These are phyloP conservation scores for Ceratocystis albifundus DNA, from an alignment of 2,329 filamentous ascomycete genomes.

Conservation along the genomic window DNA sequence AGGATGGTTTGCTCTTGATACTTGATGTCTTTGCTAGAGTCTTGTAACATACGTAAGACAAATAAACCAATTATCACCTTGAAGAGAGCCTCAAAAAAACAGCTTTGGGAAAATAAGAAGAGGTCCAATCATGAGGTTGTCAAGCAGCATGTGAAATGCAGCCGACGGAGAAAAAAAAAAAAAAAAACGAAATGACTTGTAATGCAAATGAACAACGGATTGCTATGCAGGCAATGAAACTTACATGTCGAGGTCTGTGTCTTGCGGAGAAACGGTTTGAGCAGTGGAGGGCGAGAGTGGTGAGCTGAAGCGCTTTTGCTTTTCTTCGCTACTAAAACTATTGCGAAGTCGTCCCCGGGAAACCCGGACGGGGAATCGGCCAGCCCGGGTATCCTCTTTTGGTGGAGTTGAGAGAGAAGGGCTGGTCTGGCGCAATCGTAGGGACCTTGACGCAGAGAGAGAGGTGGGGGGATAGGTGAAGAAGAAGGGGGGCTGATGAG, in stretches of 20 bases:
- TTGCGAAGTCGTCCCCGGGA: slow-evolving; percentile 15
- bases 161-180: not conserved
- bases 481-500: slow-evolving; percentile 11
- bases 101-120: not conserved
- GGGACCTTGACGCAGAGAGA: not conserved
- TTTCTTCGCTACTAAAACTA: slow-evolving; percentile 2
- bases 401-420: slow-evolving; percentile 2
- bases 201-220: not conserved
- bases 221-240: slow-evolving; percentile 2
- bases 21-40: not conserved
- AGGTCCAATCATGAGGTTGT: not conserved
- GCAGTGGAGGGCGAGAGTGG: not conserved
- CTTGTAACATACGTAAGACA: not conserved
- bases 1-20: not conserved
- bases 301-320: slow-evolving; percentile 17
- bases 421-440: slow-evolving; percentile 8
- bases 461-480: slow-evolving; percentile 3
- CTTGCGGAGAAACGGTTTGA: not conserved
- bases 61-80: not conserved
- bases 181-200: not conserved
- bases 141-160: not conserved
- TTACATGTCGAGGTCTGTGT: slow-evolving; percentile 19
- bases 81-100: too few species aligned
- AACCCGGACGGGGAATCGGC: slow-evolving; percentile 21
- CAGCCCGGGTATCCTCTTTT: slow-evolving; percentile 17